Conservation (phyloP, 352 stramenopile genomes). For the Blastocystis sp. region DNA sequence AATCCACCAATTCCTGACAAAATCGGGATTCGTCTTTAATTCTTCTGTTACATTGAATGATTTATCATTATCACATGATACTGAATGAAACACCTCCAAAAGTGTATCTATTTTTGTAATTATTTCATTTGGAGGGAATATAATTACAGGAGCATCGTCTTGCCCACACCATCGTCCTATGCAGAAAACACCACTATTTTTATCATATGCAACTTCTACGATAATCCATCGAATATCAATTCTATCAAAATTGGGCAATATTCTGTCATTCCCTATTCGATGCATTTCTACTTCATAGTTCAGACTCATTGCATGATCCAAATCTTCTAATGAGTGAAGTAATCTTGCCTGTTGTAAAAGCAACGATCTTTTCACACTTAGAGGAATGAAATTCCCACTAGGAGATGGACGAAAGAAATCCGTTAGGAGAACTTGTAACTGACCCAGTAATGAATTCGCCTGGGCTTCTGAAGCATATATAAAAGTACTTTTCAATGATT, state of each 20-base stretch:
- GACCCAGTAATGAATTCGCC: not conserved
- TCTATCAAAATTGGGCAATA: not conserved
- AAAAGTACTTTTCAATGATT: not conserved
- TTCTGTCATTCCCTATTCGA: not conserved
- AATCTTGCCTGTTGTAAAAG: not conserved
- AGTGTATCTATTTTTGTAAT: not conserved
- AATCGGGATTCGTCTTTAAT: not conserved
- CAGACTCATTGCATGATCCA: not conserved
- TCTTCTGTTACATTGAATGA: not conserved
- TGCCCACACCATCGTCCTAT: not conserved
- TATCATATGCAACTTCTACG: slow-evolving; percentile 27
- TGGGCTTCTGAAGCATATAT: not conserved
- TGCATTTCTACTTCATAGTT: not conserved
- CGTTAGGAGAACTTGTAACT: not conserved
- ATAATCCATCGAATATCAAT: not conserved
- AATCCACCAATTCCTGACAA: slow-evolving; percentile 7
- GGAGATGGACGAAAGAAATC: not conserved
- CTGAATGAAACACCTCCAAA: not conserved
- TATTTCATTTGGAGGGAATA: not conserved
- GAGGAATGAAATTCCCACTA: not conserved
- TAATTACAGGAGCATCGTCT: not conserved
- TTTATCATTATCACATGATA: not conserved
- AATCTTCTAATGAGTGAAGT: not conserved
- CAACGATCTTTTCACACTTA: not conserved
- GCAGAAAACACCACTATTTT: not conserved